Conservation (phyloP, 768 basidiomycete genomes). For the Tephrocybe sp. region DNA sequence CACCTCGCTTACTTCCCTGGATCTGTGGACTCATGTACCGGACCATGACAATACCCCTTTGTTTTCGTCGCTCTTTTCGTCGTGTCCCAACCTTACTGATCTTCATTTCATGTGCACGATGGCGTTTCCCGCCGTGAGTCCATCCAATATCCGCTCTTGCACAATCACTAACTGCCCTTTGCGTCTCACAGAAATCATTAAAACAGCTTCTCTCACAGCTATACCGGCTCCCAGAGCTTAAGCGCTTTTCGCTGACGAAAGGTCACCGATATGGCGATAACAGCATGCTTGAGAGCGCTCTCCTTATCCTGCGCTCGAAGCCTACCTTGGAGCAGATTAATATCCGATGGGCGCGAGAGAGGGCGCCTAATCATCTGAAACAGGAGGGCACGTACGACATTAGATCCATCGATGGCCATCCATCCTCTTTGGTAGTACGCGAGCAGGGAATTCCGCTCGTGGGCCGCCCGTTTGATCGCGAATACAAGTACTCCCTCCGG, state of each 20-base stretch:
- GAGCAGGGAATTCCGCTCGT: slow-evolving; percentile 45
- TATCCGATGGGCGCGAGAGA: slow-evolving; percentile 49
- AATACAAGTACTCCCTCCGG: slow-evolving; percentile 24
- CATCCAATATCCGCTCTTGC: not conserved
- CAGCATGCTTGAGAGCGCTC: slow-evolving; percentile 42
- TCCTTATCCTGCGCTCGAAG: slow-evolving; percentile 34
- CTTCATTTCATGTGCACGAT: slow-evolving; percentile 55
- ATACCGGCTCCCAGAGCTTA: slow-evolving; percentile 37
- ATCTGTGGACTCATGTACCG: slow-evolving; percentile 48
- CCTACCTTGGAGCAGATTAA: slow-evolving; percentile 40
- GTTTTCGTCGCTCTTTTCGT: slow-evolving; percentile 33
- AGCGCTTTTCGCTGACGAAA: slow-evolving; percentile 48
- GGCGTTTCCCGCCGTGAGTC: slow-evolving; percentile 39
- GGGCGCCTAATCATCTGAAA: slow-evolving; percentile 48
- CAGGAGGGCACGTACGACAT: slow-evolving; percentile 47
- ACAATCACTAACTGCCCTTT: not conserved
- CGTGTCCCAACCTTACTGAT: slow-evolving; percentile 41
- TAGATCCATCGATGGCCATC: slow-evolving; percentile 20
- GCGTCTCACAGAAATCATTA: slow-evolving; percentile 38
- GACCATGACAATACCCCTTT: slow-evolving; percentile 32
- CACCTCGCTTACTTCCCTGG: slow-evolving; percentile 38
- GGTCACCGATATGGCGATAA: slow-evolving; percentile 47
- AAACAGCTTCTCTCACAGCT: slow-evolving; percentile 39
- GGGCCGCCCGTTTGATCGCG: slow-evolving; percentile 38
- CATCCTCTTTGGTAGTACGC: slow-evolving; percentile 26